Evolutionary conservation across 2,329 filamentous ascomycete genomes (phyloP).

Genomic region (Fusarium caatingaense): DNA sequence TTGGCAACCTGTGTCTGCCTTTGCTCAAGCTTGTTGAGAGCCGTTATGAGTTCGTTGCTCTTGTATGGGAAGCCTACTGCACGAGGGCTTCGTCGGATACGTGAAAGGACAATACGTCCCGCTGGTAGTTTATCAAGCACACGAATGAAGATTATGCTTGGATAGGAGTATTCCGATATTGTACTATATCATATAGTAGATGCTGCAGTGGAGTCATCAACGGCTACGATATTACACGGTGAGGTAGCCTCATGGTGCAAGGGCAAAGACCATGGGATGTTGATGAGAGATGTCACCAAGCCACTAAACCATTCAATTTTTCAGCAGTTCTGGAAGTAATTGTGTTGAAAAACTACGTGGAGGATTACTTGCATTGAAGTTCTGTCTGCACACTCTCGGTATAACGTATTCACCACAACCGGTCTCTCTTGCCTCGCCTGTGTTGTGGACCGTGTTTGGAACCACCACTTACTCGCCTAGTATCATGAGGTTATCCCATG

Average conservation of each 20-base stretch:
- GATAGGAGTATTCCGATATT: background rate
- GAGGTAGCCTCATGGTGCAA: background rate
- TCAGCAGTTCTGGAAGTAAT: background rate
- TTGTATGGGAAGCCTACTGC: background rate
- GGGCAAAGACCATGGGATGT: background rate
- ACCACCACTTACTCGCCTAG: conserved; percentile 1
- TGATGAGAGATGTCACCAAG: background rate
- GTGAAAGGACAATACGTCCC: background rate
- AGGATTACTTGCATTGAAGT: background rate
- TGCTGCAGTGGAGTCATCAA: background rate
- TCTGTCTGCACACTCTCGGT: background rate
- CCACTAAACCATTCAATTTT: background rate
- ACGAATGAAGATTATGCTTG: background rate
- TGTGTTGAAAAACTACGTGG: background rate
- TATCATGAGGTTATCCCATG: conserved; percentile 3
- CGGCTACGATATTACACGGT: background rate
- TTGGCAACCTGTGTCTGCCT: background rate
- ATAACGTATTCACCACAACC: background rate
- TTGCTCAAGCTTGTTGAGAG: background rate
- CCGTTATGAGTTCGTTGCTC: background rate
- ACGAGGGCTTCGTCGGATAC: background rate
- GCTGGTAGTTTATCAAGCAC: background rate
- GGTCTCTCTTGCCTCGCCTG: background rate
- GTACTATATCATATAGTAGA: background rate
- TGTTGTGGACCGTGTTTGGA: background rate